These are phyloP conservation scores for Torulaspora globosa DNA, from an alignment of 1,139 yeast genomes.

Conservation along the genomic window DNA sequence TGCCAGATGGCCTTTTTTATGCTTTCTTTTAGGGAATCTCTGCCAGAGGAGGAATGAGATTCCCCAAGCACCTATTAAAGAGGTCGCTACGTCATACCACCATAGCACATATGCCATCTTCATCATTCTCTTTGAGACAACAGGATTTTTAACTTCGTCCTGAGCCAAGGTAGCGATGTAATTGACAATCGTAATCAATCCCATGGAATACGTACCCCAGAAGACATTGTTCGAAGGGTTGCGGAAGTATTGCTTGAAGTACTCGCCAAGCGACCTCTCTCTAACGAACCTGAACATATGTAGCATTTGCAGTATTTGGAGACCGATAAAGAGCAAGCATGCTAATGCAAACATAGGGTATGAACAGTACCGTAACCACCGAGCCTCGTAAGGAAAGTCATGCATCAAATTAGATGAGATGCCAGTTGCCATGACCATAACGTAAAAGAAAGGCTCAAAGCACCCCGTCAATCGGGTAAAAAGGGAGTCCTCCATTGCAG, in stretches of 20 bases:
- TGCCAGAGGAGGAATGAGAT: slow-evolving; percentile 47
- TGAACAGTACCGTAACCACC: slow-evolving; percentile 58
- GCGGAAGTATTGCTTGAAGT: slow-evolving; percentile 22
- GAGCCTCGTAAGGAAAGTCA: slow-evolving; percentile 58
- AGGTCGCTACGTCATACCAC: slow-evolving; percentile 58
- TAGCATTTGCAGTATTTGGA: slow-evolving; percentile 35
- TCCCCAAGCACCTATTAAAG: slow-evolving; percentile 57
- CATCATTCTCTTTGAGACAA: slow-evolving; percentile 35
- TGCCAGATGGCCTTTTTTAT: slow-evolving; percentile 41
- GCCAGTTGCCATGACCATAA: slow-evolving; percentile 82
- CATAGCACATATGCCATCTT: slow-evolving; percentile 55
- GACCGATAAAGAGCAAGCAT: slow-evolving; percentile 44
- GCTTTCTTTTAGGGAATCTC: slow-evolving; percentile 28
- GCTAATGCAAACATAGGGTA: slow-evolving; percentile 57
- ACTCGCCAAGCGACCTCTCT: slow-evolving; percentile 13
- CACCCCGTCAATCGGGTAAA: slow-evolving; percentile 1
- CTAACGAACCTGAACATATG: slow-evolving; percentile 20
- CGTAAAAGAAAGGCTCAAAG: slow-evolving; percentile 61
- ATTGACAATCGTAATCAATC: slow-evolving; percentile 59
- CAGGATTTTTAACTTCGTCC: slow-evolving; percentile 24
- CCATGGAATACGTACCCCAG: slow-evolving; percentile 81
- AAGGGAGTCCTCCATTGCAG: slow-evolving; percentile 3
- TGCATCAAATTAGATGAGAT: slow-evolving; percentile 58
- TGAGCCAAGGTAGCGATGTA: slow-evolving; percentile 42
- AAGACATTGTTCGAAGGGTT: slow-evolving; percentile 52